phyloP scores from a whole-genome alignment of 2,329 filamentous ascomycete species.

The Geosmithia putterillii region DNA sequence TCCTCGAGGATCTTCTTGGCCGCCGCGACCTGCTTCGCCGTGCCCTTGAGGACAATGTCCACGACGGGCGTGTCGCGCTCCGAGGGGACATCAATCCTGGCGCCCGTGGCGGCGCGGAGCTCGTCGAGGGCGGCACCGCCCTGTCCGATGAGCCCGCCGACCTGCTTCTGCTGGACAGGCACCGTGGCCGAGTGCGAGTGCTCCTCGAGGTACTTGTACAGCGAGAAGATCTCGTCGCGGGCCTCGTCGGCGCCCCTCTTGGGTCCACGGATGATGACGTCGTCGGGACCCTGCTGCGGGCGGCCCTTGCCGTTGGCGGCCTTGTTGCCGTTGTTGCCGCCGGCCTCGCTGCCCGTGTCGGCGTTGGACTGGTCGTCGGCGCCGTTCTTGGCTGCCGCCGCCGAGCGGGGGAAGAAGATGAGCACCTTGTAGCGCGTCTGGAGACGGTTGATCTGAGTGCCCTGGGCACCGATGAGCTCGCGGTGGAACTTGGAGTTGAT shows the following conservation, averaged over 20 bases:
- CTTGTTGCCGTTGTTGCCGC: conserved; percentile 37
- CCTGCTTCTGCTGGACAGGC: conserved; percentile 78
- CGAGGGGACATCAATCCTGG: conserved; percentile 83
- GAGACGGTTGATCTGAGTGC: conserved; percentile 78
- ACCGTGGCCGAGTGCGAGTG: conserved; percentile 72
- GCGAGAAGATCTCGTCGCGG: conserved; percentile 77
- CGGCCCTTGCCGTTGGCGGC: conserved; percentile 37
- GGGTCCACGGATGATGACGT: conserved; percentile 82
- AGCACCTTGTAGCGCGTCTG: conserved; percentile 89
- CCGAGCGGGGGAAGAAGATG: conserved; percentile 75
- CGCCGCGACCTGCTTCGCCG: conserved; percentile 78
- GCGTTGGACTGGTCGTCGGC: conserved; percentile 59
- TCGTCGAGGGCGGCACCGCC: conserved; percentile 86
- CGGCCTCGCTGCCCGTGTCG: conserved; percentile 57
- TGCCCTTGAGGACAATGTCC: conserved; percentile 86
- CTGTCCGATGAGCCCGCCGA: conserved; percentile 88
- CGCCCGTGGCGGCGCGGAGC: conserved; percentile 71
- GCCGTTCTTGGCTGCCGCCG: conserved; percentile 42
- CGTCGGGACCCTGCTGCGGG: conserved; percentile 68
- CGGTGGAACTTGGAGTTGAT: conserved; percentile 90
- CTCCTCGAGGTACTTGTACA: conserved; percentile 83
- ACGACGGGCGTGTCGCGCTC: conserved; percentile 63
- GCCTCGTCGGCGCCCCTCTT: conserved; percentile 88
- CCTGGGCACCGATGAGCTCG: conserved; percentile 82
- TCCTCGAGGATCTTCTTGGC: conserved; percentile 85